Base-by-base conservation (phyloP, 139 green algal species). In the Pseudopediastrum boryanum region DNA sequence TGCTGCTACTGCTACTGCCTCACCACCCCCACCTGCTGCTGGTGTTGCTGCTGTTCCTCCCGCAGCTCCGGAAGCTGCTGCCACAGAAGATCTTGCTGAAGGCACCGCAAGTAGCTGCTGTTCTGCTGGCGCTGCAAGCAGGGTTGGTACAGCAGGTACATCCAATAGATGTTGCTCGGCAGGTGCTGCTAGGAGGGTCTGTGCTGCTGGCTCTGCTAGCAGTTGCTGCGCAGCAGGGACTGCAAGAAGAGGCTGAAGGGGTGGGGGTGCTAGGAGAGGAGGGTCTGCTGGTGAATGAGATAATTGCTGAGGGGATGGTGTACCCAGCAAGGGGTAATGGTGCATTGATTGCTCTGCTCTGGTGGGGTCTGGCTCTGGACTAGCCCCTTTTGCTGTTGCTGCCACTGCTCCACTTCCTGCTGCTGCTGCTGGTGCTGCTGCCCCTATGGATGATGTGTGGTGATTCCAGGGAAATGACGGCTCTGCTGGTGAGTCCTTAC, bases 331-430 rank as follows among this genome's bases (percentile, higher is more conserved):
- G 50, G 50, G 48, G 19, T 58, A 21, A 16, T 58, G 48, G 19
- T 58, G 48, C 48, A n/a, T 16, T 21, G 16, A 58, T 35, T 46
- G 35, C 44, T 35, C 27, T 0, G 44, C 35, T 13, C 23, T 42
- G 48, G 27, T 65, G 48, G 3, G 8, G 50, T 65, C 69, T 25
- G 63, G 50, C 2, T 77, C 69, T 8, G 36, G 31, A 39, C 35
- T 68, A n/a, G 23, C 31, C n/a, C 35, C 29, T 41, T 54, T 23
- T 61, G 43, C 71, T 70, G 71, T 56, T 74, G 64, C 61, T 42
- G 54, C 16, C 10, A 33, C 10, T 63, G 54, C 27, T 4, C 27
- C 54, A 63, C 33, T 27, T 6, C 31, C 29, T 71, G 36, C 63
- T 71, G 63, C 63, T 50, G 56, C 56, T 65, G 63, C 27, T 51